These are phyloP conservation scores for Penicillium corylophilum DNA, from an alignment of 2,329 filamentous ascomycete genomes.

Conservation along the genomic window DNA sequence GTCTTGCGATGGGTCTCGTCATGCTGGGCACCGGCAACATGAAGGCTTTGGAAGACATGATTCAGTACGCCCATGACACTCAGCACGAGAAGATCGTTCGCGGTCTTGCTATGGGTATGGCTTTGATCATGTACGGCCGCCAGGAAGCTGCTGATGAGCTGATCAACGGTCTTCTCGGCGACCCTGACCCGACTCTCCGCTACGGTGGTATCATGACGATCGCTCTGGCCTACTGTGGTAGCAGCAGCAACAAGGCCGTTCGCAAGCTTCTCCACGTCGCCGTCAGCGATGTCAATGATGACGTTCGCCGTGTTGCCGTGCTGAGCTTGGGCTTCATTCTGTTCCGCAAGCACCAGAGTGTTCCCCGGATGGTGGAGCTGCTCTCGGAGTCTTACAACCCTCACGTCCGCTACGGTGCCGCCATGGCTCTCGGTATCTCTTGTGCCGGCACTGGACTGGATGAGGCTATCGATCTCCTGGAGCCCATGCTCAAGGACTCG, in stretches of 20 bases:
- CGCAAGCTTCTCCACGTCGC: conserved; percentile 92
- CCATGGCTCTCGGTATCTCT: conserved; percentile 97
- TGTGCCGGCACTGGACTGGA: conserved; percentile 94
- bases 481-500: conserved; percentile 99
- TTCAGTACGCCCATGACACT: conserved; percentile 94
- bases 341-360: conserved; percentile 94
- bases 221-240: conserved; percentile 93
- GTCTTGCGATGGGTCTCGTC: conserved; percentile 92
- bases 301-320: conserved; percentile 91
- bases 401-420: conserved; percentile 94
- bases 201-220: conserved; percentile 99
- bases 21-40: conserved; percentile 98
- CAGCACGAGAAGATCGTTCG: conserved; percentile 99
- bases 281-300: conserved; percentile 96
- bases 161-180: conserved; percentile 87
- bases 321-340: conserved; percentile 98
- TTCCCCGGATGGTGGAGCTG: conserved; percentile 97
- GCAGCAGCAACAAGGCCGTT: conserved; percentile 97
- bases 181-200: conserved; percentile 87
- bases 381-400: conserved; percentile 98
- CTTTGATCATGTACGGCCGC: conserved; percentile 94
- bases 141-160: conserved; percentile 94
- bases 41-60: conserved; percentile 92
- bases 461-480: conserved; percentile 92
- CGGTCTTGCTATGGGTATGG: conserved; percentile 93